These are phyloP conservation scores for Phlegmacium glaucopus DNA, from an alignment of 768 basidiomycete species.

Conservation along the genomic window DNA sequence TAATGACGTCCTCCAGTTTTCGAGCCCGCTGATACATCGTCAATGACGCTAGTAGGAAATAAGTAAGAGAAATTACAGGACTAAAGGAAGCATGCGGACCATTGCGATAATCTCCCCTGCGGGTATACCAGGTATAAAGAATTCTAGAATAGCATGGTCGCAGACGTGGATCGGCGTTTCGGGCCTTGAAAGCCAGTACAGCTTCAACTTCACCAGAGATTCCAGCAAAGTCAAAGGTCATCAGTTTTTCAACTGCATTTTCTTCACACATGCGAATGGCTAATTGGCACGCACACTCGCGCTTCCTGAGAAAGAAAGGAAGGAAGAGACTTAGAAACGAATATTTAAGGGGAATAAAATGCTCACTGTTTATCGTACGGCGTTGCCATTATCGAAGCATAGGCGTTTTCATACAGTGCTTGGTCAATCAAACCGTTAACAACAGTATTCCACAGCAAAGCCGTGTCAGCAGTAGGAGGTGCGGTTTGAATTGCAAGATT, in stretches of 20 bases:
- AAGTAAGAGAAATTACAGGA: slow-evolving; percentile 8
- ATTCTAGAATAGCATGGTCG: slow-evolving; percentile 87
- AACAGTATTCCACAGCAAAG: slow-evolving; percentile 75
- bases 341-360: slow-evolving; percentile 1
- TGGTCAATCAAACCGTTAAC: slow-evolving; percentile 75
- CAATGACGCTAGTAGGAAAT: slow-evolving; percentile 59
- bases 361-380: slow-evolving; percentile 80
- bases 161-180: slow-evolving; percentile 86
- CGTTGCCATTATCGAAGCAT: slow-evolving; percentile 67
- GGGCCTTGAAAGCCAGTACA: slow-evolving; percentile 86
- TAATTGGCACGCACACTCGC: slow-evolving; percentile 77
- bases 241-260: slow-evolving; percentile 72
- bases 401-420: slow-evolving; percentile 83
- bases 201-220: slow-evolving; percentile 85
- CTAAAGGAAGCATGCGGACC: slow-evolving; percentile 49
- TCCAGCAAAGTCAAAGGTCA: slow-evolving; percentile 81
- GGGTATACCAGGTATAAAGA: slow-evolving; percentile 91
- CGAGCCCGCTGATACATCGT: slow-evolving; percentile 92
- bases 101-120: slow-evolving; percentile 84
- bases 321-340: slow-evolving; percentile 10
- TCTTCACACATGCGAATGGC: slow-evolving; percentile 93
- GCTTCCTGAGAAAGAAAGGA: slow-evolving; percentile 53
- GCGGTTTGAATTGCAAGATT: slow-evolving; percentile 77
- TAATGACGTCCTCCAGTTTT: slow-evolving; percentile 62
- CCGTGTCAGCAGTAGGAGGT: slow-evolving; percentile 47